A percentile compares a stretch with the other conserved stretches of the same genome.
These are phyloP conservation scores for Emericellopsis atlantica DNA, from an alignment of 2,329 filamentous ascomycete species.

Conservation along the genomic window DNA sequence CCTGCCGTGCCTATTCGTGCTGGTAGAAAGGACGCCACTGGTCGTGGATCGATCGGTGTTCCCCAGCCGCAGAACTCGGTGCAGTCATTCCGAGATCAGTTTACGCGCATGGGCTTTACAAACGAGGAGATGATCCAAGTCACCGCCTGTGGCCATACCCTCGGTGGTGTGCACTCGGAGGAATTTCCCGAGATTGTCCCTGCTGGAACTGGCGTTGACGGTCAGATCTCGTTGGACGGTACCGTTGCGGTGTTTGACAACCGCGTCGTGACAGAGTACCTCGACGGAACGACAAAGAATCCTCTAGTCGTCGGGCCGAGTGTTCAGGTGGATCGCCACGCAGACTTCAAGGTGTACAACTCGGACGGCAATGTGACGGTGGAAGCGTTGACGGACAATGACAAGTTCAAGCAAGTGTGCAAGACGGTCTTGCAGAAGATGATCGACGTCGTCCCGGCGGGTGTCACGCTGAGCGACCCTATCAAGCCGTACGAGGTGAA, in stretches of 20 bases:
- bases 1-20: constrained; percentile 37
- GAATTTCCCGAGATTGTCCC: constrained; percentile 42
- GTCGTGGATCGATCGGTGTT: constrained; percentile 32
- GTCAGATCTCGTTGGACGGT: constrained; percentile 31
- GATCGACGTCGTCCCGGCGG: constrained; percentile 45
- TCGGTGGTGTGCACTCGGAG: constrained; percentile 44
- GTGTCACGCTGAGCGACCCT: constrained; percentile 35
- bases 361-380: constrained; percentile 44
- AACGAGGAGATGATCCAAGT: constrained; percentile 45
- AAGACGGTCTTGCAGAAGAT: constrained; percentile 41
- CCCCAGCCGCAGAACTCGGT: constrained; percentile 44
- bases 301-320: constrained; percentile 41
- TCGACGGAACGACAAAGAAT: constrained; percentile 38
- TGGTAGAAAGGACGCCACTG: constrained; percentile 41
- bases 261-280: constrained; percentile 42
- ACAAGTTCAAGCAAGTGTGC: constrained; percentile 34
- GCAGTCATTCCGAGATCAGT: constrained; percentile 38
- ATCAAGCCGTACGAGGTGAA: constrained; percentile 47
- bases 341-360: constrained; percentile 43
- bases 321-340: constrained; percentile 28
- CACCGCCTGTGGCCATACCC: constrained; percentile 46
- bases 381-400: constrained; percentile 26
- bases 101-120: constrained; percentile 44
- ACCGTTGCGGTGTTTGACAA: constrained; percentile 40
- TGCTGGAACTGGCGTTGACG: constrained; percentile 26